Percentiles rank a stretch among this genome's conserved stretches.
Evolutionary conservation across 306 rosid species (phyloP).

Genomic region (Acacia acuminata): DNA sequence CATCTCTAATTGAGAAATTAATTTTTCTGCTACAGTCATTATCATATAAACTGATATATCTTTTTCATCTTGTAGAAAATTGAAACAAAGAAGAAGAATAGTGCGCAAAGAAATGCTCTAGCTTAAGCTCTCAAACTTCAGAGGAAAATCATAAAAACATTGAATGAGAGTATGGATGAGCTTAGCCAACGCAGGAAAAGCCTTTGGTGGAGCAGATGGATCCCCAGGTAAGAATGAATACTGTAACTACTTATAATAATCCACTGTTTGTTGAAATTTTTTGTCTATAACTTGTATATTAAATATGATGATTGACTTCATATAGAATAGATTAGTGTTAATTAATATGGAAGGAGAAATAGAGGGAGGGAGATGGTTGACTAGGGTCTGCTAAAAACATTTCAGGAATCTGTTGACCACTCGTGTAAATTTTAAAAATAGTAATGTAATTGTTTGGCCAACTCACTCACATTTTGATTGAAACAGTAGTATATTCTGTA

Average conservation of each 20-base stretch:
- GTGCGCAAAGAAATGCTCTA: conserved; percentile 65
- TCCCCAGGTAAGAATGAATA: conserved; percentile 86
- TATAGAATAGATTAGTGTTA: conserved; percentile 37
- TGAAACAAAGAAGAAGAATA: conserved; percentile 69
- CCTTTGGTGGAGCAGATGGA: conserved; percentile 98
- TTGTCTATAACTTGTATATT: conserved; percentile 63
- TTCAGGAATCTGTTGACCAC: conserved; percentile 51
- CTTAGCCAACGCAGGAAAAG: conserved; percentile 69
- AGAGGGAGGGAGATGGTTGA: neutral
- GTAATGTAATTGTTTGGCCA: neutral
- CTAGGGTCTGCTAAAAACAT: conserved; percentile 52
- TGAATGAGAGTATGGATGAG: conserved; percentile 91
- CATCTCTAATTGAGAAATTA: neutral
- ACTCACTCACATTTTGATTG: neutral
- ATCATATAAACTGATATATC: neutral
- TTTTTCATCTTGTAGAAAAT: conserved; percentile 55
- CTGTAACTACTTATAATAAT: conserved; percentile 30
- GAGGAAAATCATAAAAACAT: conserved; percentile 70
- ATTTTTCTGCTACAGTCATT: conserved; percentile 11
- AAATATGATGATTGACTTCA: conserved; percentile 33
- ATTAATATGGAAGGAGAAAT: conserved; percentile 25
- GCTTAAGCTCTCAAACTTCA: conserved; percentile 81
- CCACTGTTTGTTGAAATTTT: conserved; percentile 21
- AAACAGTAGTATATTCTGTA: conserved; percentile 6
- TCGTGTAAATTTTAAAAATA: conserved; percentile 43